Evolutionary conservation across 495 filamentous ascomycete genomes (phyloP).

Genomic region (Gamarada debralockiae): DNA sequence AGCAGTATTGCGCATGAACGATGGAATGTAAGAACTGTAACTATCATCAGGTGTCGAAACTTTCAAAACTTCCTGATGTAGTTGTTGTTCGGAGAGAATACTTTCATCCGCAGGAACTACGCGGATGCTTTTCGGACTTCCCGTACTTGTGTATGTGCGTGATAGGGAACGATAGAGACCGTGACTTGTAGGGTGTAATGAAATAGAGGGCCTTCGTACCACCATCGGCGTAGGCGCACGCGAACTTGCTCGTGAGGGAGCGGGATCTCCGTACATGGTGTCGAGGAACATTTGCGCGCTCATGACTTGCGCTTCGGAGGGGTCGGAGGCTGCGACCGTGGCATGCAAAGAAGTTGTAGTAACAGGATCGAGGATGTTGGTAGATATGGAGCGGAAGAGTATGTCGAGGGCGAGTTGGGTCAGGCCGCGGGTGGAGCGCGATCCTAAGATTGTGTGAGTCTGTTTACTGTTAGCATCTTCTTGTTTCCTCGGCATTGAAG

Average conservation of each 20-base stretch:
- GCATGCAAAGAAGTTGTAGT: slow-evolving; percentile 59
- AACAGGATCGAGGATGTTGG: slow-evolving; percentile 59
- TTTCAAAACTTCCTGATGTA: too few species aligned
- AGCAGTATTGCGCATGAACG: slow-evolving; percentile 23
- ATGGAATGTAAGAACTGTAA: slow-evolving; percentile 14
- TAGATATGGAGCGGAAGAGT: slow-evolving; percentile 73
- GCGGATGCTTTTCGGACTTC: slow-evolving; percentile 23
- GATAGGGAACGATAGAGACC: slow-evolving; percentile 26
- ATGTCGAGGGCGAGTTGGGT: slow-evolving; percentile 90
- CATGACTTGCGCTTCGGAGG: slow-evolving; percentile 80
- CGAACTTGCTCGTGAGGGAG: slow-evolving; percentile 55
- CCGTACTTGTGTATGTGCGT: not conserved
- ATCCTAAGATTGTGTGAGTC: slow-evolving; percentile 97
- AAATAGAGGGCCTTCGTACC: slow-evolving; percentile 50
- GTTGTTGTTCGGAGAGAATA: not conserved
- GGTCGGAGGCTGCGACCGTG: slow-evolving; percentile 70
- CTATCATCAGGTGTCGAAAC: slow-evolving; percentile 1
- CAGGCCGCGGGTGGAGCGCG: slow-evolving; percentile 77
- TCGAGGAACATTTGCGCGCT: slow-evolving; percentile 77
- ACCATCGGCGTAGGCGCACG: slow-evolving; percentile 78
- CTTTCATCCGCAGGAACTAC: slow-evolving; percentile 13
- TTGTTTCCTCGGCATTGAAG: not conserved
- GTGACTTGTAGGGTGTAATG: slow-evolving; percentile 23
- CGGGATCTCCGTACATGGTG: slow-evolving; percentile 66
- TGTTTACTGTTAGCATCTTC: slow-evolving; percentile 32